Conservation (phyloP, 2,329 filamentous ascomycete species). For the Fusarium marasasianum region DNA sequence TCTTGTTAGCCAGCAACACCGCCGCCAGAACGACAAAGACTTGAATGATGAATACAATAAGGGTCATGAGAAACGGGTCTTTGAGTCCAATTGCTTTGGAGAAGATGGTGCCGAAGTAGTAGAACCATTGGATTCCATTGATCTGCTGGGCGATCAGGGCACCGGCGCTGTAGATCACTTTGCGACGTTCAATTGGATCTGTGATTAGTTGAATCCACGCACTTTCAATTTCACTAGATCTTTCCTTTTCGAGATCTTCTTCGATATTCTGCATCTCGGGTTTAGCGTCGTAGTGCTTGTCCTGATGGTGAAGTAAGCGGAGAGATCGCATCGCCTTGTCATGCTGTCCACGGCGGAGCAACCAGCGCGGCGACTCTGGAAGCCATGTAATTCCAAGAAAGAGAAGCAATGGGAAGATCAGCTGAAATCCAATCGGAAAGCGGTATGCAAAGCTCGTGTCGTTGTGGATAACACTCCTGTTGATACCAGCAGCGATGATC, state of each 20-base stretch:
- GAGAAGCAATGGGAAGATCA: conserved; percentile 40
- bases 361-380: conserved; percentile 45
- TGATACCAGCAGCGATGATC: conserved; percentile 49
- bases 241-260: conserved; percentile 52
- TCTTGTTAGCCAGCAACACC: conserved; percentile 52
- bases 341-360: conserved; percentile 50
- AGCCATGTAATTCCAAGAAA: conserved; percentile 37
- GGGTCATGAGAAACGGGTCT: conserved; percentile 53
- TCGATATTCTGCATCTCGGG: conserved; percentile 54
- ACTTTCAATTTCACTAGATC: conserved; percentile 43
- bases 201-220: conserved; percentile 52
- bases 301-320: conserved; percentile 53
- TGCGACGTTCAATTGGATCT: conserved; percentile 57
- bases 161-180: conserved; percentile 56
- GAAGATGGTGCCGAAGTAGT: conserved; percentile 56
- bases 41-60: conserved; percentile 55
- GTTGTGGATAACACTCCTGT: conserved; percentile 42
- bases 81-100: conserved; percentile 52
- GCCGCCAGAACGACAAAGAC: conserved; percentile 52
- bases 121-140: conserved; percentile 59
- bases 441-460: conserved; percentile 46
- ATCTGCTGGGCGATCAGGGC: conserved; percentile 59
- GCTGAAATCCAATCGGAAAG: conserved; percentile 47
- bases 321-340: conserved; percentile 53
- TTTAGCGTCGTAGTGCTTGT: conserved; percentile 50